Percentiles rank a stretch among this genome's conserved stretches.
These are phyloP conservation scores for Saksenaea oblongispora DNA, from an alignment of 371 early-diverging fungal species.

Conservation along the genomic window DNA sequence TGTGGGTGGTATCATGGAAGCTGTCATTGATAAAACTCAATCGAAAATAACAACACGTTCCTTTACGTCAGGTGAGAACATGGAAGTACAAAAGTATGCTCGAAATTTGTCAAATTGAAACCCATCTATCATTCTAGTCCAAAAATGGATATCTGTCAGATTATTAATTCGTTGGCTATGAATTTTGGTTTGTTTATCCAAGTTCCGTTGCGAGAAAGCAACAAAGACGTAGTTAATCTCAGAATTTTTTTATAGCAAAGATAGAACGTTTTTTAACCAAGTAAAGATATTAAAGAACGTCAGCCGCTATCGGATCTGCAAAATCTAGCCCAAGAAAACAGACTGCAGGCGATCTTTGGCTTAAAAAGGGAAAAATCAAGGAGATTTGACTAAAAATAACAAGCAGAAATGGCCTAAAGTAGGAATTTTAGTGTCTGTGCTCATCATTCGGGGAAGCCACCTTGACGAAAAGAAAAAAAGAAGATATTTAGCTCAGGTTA, in stretches of 20 bases:
- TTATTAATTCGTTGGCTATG: no score
- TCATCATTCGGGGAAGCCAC: conserved; percentile 1
- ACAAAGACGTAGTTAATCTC: neutral
- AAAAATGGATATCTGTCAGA: no score
- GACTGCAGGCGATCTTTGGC: conserved; percentile 2
- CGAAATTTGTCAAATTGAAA: no score
- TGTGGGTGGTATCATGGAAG: no score
- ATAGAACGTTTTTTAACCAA: neutral
- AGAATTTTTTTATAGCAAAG: neutral
- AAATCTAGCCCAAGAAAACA: neutral
- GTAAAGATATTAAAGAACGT: neutral
- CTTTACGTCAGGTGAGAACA: no score
- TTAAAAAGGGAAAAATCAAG: conserved; percentile 4
- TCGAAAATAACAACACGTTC: no score
- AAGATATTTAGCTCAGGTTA: neutral
- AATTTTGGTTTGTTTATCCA: no score
- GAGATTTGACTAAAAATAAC: conserved; percentile 2
- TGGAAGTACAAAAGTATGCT: no score
- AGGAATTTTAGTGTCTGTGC: conserved; percentile 5
- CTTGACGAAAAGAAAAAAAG: no score
- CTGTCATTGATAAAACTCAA: no score
- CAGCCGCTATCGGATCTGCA: conserved; percentile 1
- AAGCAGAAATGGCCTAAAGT: neutral
- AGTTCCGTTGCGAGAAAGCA: neutral
- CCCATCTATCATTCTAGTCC: no score